Base-by-base conservation (phyloP, 2,329 filamentous ascomycete genomes). In the Didymella segeticola region DNA sequence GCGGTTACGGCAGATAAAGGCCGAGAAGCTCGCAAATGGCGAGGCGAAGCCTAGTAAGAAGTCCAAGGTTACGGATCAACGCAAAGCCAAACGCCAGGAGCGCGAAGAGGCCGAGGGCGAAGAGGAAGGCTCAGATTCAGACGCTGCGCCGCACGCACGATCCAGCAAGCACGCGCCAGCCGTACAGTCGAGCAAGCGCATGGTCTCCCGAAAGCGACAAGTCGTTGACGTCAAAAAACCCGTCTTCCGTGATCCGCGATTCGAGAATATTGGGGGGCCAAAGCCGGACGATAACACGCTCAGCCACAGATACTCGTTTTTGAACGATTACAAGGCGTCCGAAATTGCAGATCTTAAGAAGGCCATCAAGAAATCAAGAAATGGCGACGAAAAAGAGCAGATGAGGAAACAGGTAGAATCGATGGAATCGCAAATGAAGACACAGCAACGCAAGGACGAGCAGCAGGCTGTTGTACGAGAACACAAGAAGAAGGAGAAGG, bases 141-240 rank as follows among this genome's bases (percentile, higher is more conserved):
- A 72, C 62, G 69, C 60, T 36, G 70, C 65, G 39, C 71, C 70
- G 12, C 73, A 72, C 46, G 75, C 74, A 20, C 82, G 88, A 20
- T 76, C 86, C 11, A 93, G 86, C 72, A 99, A 99, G 77, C 92
- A 98, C 77, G 95, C 95, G 0, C 95, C 95, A 0, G 86, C 86
- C 36, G 87, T 95, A 54, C 85, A 91, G 70, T 87, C 91, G 2
- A 91, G 89, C 73, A 96, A 93, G 77, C 85, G 86, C 42, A 89
- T 90, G 43, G 95, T 99, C 20, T 88, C 89, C 2, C 89, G 95
- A 50, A 88, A 85, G 68, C 89, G 93, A 45, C 86, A 88, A 51
- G 87, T 95, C 15, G 79, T 96, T 46, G 81, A 72, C 6, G 77
- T 81, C 12, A 81, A 83, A 52, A 90, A 89, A 70, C 78, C 82